phyloP scores from a whole-genome alignment of 164 flowering plant species.

The Aristolochia californica region DNA sequence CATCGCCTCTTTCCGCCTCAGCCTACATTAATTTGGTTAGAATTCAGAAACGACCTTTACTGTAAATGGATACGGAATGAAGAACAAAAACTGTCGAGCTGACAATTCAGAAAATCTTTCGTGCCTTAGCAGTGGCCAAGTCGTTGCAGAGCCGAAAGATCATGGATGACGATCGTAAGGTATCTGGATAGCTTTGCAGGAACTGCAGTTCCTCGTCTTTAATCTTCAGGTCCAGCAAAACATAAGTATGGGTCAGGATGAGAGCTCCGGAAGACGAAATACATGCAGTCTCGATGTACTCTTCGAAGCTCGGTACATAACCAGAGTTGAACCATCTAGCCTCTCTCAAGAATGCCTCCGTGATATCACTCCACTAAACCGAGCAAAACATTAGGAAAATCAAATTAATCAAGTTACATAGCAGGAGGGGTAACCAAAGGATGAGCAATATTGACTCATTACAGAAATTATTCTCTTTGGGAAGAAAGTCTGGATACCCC shows the following conservation, averaged over 20 bases:
- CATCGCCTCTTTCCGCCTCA: conserved; percentile 2
- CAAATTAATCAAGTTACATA: no score
- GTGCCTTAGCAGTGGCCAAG: conserved; percentile 5
- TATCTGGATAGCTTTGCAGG: conserved; percentile 1
- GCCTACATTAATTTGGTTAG: no score
- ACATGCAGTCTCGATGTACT: neutral
- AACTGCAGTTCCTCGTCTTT: conserved; percentile 5
- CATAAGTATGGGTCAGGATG: neutral
- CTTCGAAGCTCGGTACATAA: conserved; percentile 4
- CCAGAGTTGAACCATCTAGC: neutral
- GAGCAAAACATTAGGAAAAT: no score
- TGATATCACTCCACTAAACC: no score
- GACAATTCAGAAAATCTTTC: no score
- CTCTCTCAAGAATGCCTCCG: no score
- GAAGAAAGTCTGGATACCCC: no score
- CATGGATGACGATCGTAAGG: neutral
- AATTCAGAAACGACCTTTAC: no score
- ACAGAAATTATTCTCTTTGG: no score
- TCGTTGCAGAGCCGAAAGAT: conserved; percentile 8
- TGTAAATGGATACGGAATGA: no score
- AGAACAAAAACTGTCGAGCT: no score
- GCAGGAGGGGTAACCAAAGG: neutral
- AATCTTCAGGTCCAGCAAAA: conserved; percentile 1
- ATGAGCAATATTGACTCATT: no score
- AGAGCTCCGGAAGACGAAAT: conserved; percentile 1